Evolutionary conservation across 1,139 yeast genomes (phyloP).

Genomic region (Geotrichum reessii): DNA sequence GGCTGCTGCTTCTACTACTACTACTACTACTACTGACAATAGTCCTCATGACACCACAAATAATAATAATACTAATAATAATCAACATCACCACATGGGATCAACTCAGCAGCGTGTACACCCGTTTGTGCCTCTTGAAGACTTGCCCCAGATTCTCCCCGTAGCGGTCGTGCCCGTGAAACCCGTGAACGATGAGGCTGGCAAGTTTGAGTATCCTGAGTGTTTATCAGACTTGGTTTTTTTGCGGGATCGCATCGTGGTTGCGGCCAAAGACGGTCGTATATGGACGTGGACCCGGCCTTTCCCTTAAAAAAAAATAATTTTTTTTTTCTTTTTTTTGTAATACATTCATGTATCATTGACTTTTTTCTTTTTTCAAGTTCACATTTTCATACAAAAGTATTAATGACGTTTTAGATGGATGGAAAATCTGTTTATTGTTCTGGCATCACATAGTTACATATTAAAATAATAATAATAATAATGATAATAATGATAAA

Average conservation of each 20-base stretch:
- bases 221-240: constrained; percentile 15
- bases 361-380: neutral
- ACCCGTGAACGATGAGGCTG: neutral
- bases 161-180: constrained; percentile 3
- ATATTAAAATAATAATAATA: too few relatives aligned
- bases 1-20: too few relatives aligned
- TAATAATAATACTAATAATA: neutral
- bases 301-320: too few relatives aligned
- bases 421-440: too few relatives aligned
- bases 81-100: neutral
- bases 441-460: too few relatives aligned
- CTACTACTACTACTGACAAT: too few relatives aligned
- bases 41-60: neutral
- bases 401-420: too few relatives aligned
- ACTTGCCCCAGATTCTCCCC: constrained; percentile 7
- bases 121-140: constrained; percentile 8
- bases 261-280: constrained; percentile 16
- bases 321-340: too few relatives aligned
- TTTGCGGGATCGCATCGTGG: constrained; percentile 13
- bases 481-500: too few relatives aligned
- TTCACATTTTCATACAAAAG: neutral
- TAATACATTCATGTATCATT: too few relatives aligned
- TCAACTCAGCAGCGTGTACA: constrained; percentile 2
- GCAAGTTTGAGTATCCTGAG: constrained; percentile 4
- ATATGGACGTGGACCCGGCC: constrained; percentile 19